Evolutionary conservation across 1,139 yeast species (phyloP), one percentile per base, ranked within the genome.

Genomic region (Dujonia santamariae): DNA sequence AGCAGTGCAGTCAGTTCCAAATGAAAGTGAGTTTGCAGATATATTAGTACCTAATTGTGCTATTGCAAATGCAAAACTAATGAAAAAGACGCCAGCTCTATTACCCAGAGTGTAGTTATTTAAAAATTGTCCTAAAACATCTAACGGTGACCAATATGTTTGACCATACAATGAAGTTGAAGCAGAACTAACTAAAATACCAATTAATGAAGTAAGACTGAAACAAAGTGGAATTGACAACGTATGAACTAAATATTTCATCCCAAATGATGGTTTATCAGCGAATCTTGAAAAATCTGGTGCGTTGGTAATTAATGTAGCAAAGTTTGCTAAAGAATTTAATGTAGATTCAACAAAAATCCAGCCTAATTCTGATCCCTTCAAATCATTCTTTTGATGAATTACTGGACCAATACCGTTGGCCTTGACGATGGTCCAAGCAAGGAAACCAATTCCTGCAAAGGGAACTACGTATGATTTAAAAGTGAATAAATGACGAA

Each of bases 11-110:
- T 88, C 97, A 3, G 95, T 87, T 53, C 96, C 96, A 35, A 94
- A 92, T 4, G 95, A 80, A 36, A 88, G 67, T 4, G 95, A 82
- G 61, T 88, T 88, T 11, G 96, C 96, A 26, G 94, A 78, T 43
- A 88, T 84, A 54, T 88, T 88, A n/a, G 95, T 84, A 55, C 96
- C 96, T 43, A 86, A 65, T 60, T 87, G 96, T 12, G 96, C 95
- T 39, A 87, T 59, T 2, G 87, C 84, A 61, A 87, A 85, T 1
- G 86, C 87, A 30, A 78, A 63, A 4, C 88, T 74, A 45, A 87
- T 80, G 42, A 88, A 69, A 58, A 88, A 88, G 1, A 83, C 95
- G 44, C 96, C 97, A 15, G 90, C 95, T 51, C 95, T 72, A 34
- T 67, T 68, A 14, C 70, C 72, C 12, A 82, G 59, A 35, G 75